Conservation (phyloP, 495 filamentous ascomycete genomes). For the Neurospora sp. region DNA sequence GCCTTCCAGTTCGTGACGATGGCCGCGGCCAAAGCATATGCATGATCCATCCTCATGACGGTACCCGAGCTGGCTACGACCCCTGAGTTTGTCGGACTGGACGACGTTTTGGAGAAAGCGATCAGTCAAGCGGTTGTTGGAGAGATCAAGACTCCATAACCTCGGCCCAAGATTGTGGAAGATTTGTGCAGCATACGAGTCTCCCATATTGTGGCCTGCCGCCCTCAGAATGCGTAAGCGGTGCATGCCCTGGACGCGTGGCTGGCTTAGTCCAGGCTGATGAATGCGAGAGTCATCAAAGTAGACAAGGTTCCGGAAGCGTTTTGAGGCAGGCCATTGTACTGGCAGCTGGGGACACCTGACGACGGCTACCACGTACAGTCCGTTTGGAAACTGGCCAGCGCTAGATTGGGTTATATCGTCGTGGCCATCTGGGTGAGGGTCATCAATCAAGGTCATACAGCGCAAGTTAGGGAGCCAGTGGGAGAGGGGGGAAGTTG, state of each 20-base stretch:
- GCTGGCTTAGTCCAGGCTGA: slow-evolving; percentile 8
- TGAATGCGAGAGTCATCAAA: slow-evolving; percentile 34
- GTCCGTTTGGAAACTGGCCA: background rate
- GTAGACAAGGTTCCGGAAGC: slow-evolving; percentile 29
- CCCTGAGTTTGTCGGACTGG: too few species aligned
- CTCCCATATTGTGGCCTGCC: slow-evolving; percentile 27
- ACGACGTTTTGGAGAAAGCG: slow-evolving; percentile 14
- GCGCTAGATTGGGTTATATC: background rate
- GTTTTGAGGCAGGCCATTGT: slow-evolving; percentile 18
- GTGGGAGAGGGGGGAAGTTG: background rate
- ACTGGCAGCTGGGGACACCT: slow-evolving; percentile 22
- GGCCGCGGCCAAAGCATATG: background rate
- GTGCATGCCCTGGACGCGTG: slow-evolving; percentile 9
- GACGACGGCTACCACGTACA: background rate
- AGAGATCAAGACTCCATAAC: slow-evolving; percentile 39
- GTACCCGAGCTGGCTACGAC: background rate
- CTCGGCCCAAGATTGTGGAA: slow-evolving; percentile 20
- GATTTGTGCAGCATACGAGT: slow-evolving; percentile 17
- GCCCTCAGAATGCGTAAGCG: slow-evolving; percentile 32
- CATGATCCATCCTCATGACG: background rate
- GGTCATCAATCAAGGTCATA: slow-evolving; percentile 22
- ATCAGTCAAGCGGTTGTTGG: slow-evolving; percentile 31
- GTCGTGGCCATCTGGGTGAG: slow-evolving; percentile 16
- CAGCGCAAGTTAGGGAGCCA: slow-evolving; percentile 28
- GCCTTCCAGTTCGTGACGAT: background rate